phyloP scores from a whole-genome alignment of 257 asterid species.

The Pogostemon cablin region DNA sequence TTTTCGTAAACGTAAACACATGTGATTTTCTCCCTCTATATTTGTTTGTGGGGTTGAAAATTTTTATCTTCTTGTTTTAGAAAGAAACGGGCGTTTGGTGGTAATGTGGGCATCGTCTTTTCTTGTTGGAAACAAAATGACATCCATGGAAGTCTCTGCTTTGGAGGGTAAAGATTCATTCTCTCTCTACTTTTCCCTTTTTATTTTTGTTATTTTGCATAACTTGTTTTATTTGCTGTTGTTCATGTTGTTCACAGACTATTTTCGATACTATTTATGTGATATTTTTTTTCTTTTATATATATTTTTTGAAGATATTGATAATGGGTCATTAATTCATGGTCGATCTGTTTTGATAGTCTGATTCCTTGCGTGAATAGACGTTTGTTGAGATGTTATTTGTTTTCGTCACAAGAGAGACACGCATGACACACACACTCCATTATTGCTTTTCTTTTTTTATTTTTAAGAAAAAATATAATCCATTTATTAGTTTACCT shows the following conservation, averaged over 20 bases:
- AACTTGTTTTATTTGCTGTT: not conserved
- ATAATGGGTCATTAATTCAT: slow-evolving; percentile 39
- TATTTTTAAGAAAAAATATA: not conserved
- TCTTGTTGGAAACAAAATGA: slow-evolving; percentile 13
- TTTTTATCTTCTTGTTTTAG: slow-evolving; percentile 33
- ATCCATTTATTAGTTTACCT: not conserved
- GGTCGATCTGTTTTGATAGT: slow-evolving; percentile 48
- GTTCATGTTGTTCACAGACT: not conserved
- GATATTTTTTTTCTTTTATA: slow-evolving; percentile 13
- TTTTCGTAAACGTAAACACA: slow-evolving; percentile 22
- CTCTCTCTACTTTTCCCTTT: not conserved
- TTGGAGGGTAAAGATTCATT: slow-evolving; percentile 43
- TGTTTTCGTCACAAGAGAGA: slow-evolving; percentile 23
- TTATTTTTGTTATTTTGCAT: not conserved
- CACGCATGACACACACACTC: slow-evolving; percentile 40
- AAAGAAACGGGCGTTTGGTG: slow-evolving; percentile 28
- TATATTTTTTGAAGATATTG: not conserved
- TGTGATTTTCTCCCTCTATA: slow-evolving; percentile 28
- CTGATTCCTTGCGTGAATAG: slow-evolving; percentile 28
- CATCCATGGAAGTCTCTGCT: slow-evolving; percentile 40
- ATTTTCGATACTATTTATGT: slow-evolving; percentile 39
- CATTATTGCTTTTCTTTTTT: slow-evolving; percentile 37
- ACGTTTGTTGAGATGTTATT: slow-evolving; percentile 15
- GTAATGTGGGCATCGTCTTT: slow-evolving; percentile 38
- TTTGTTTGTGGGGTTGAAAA: slow-evolving; percentile 33